phyloP scores from a whole-genome alignment of 768 basidiomycete genomes.

The Sporobolomyces roseus region DNA sequence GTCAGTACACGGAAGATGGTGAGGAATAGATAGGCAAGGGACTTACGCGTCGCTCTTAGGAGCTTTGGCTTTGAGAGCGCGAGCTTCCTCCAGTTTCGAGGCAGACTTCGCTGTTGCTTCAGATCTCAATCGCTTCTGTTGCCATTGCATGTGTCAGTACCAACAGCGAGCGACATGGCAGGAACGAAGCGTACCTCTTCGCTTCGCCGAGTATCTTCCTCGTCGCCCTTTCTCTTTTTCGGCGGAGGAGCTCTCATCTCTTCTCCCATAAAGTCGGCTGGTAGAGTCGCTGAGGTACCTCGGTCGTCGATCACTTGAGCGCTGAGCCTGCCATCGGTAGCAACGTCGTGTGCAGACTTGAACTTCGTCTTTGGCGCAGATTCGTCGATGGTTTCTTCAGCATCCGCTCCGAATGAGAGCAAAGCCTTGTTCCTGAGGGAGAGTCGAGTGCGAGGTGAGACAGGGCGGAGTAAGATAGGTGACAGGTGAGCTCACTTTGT shows the following conservation, averaged over 20 bases:
- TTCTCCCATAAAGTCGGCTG: slow-evolving; percentile 12
- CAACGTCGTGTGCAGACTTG: slow-evolving; percentile 43
- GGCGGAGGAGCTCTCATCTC: background rate
- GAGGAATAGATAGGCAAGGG: background rate
- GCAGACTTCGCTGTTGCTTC: background rate
- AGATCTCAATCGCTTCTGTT: slow-evolving; percentile 16
- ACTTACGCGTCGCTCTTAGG: slow-evolving; percentile 22
- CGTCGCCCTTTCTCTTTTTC: slow-evolving; percentile 3
- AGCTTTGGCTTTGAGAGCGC: slow-evolving; percentile 32
- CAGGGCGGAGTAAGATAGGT: background rate
- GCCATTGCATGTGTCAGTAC: background rate
- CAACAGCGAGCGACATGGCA: background rate
- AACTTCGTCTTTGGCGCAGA: slow-evolving; percentile 37
- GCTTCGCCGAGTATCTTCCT: slow-evolving; percentile 6
- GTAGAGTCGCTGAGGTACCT: slow-evolving; percentile 35
- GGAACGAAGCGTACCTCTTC: slow-evolving; percentile 13
- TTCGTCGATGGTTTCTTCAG: slow-evolving; percentile 53
- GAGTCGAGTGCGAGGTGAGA: background rate
- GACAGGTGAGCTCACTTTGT: slow-evolving; percentile 69
- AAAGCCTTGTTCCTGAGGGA: slow-evolving; percentile 73
- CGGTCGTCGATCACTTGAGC: slow-evolving; percentile 42
- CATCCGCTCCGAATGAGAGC: slow-evolving; percentile 76
- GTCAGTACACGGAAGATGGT: background rate
- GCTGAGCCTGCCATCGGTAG: slow-evolving; percentile 36
- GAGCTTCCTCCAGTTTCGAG: slow-evolving; percentile 24